Base-by-base conservation (phyloP, 306 rosid species). In the Begonia loranthoides region DNA sequence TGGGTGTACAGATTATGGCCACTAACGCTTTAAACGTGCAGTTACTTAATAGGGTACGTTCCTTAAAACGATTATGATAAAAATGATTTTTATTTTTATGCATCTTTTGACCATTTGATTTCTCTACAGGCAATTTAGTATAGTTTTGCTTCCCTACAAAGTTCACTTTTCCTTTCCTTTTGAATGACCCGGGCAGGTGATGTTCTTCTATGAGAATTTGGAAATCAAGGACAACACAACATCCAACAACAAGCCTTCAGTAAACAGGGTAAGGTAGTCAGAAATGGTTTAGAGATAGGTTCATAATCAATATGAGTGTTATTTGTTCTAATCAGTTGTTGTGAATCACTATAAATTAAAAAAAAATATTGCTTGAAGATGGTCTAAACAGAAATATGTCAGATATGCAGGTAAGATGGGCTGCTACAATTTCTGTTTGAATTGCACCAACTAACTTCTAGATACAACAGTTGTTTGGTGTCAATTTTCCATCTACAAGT, bases 1-100 rank as follows among this genome's bases (percentile, higher is more conserved):
- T 89, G 51, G 97, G 97, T 17, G 89, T 81, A 57, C 84, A 75
- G 71, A 58, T 82, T 64, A 44, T 84, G 80, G 97, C 97, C 45
- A 73, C 90, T 44, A 50, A 84, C 70, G 67, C 78, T 61, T 71
- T 87, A 57, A 89, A 81, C 64, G 62, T 66, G 69, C 87, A 79
- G 60, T 71, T 89, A 61, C 84, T 79, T 24, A 71, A 89, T 68
- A 84, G 82, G 93, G 93, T 84, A 58, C 41, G 41, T 51, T 71
- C 16, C 41, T 36, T 17, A 47, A 33, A 41, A 24, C 33, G 14
- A 44, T 57, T 12, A 5, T 22, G 28, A 43, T 24, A 16, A n/a
- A 10, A 14, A 45, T 41, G 19, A 15, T 12, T 17, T 58, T 15
- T 28, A 28, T 28, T 28, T 28, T 28, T 48, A 15, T 48, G 14